Percentiles rank a stretch among this genome's conserved stretches.
phyloP scores from a whole-genome alignment of 2,329 filamentous ascomycete species.

The Nakataea oryzae region DNA sequence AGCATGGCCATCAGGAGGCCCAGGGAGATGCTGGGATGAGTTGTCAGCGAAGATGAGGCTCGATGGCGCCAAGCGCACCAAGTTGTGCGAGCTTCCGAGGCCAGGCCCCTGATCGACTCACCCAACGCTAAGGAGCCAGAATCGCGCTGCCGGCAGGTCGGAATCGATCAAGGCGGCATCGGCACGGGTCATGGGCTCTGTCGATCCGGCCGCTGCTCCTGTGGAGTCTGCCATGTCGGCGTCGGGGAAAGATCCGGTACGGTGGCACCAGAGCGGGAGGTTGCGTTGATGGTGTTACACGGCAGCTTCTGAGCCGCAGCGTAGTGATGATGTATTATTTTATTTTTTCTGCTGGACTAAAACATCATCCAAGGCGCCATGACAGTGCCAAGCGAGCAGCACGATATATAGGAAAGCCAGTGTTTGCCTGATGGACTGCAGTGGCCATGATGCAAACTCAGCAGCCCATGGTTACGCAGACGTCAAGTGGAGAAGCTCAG shows the following conservation, averaged over 20 bases:
- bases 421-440: neutral
- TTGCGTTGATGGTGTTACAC: neutral
- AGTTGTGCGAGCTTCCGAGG: too few relatives aligned
- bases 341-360: neutral
- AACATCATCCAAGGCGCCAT: neutral
- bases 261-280: neutral
- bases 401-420: neutral
- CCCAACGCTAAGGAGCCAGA: slow-evolving; percentile 10
- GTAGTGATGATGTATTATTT: neutral
- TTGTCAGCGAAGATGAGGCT: neutral
- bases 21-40: slow-evolving; percentile 28
- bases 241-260: neutral
- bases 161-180: slow-evolving; percentile 1
- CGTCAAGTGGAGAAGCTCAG: neutral
- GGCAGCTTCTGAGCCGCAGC: neutral
- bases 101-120: too few relatives aligned
- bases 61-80: too few relatives aligned
- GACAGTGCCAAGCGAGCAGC: neutral
- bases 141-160: slow-evolving; percentile 7
- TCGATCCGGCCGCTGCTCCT: neutral
- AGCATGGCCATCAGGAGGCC: slow-evolving; percentile 48
- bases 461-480: neutral
- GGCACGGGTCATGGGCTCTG: neutral
- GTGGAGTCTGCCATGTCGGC: neutral
- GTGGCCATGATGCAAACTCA: neutral